A percentile compares a stretch with the other conserved stretches of the same genome.
These are phyloP conservation scores for Pittosporum tobira DNA, from an alignment of 129 eudicot genomes.

Conservation along the genomic window DNA sequence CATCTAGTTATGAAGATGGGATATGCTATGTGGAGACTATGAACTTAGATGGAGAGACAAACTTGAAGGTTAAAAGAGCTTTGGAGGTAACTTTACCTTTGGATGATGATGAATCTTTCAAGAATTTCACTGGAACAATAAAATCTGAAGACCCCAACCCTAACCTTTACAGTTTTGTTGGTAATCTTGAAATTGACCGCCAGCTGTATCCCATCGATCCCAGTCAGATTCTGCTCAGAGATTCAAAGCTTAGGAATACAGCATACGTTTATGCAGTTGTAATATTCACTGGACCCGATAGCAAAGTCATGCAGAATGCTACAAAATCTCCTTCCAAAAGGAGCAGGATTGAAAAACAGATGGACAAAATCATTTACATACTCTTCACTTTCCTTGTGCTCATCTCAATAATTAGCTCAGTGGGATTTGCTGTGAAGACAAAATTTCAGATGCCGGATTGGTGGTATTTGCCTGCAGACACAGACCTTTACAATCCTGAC, in stretches of 20 bases:
- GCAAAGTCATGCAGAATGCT: conserved; percentile 95
- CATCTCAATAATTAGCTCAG: conserved; percentile 72
- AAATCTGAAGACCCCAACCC: conserved; percentile 92
- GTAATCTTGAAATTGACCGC: conserved; percentile 75
- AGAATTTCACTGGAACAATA: conserved; percentile 58
- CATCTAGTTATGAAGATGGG: conserved; percentile 97
- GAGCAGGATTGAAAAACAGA: conserved; percentile 81
- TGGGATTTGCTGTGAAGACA: conserved; percentile 72
- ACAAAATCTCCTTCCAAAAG: conserved; percentile 94
- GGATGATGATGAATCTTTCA: conserved; percentile 60
- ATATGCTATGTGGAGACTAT: conserved; percentile 97
- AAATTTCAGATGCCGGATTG: conserved; percentile 58
- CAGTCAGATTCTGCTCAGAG: conserved; percentile 82
- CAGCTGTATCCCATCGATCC: conserved; percentile 82
- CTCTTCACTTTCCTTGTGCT: conserved; percentile 76
- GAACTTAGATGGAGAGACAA: conserved; percentile 98
- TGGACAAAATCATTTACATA: conserved; percentile 88
- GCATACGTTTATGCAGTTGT: conserved; percentile 75
- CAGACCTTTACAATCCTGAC: conserved; percentile 38
- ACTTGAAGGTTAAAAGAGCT: conserved; percentile 85
- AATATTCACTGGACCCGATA: conserved; percentile 85
- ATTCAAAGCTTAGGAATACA: conserved; percentile 92
- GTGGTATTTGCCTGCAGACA: conserved; percentile 71
- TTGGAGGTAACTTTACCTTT: conserved; percentile 66
- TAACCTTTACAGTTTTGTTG: conserved; percentile 79